Base-by-base conservation (phyloP, 257 asterid genomes). In the Paulownia fortunei region DNA sequence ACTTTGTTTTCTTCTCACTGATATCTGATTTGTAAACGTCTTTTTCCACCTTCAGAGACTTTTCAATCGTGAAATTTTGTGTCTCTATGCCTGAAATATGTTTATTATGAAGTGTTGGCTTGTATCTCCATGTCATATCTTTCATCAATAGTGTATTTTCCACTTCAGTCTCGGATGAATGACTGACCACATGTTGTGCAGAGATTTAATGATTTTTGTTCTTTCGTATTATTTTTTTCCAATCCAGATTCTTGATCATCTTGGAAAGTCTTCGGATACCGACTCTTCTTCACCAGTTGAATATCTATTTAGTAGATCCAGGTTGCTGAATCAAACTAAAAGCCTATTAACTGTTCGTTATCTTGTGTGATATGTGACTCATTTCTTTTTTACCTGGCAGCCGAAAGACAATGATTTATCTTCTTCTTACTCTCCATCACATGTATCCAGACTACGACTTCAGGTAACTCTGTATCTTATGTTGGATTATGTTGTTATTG, bases 401-500 rank as follows among this genome's bases (percentile, higher is more conserved):
- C 89, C 96, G 97, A 83, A 93, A 89, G 91, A 92, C 98, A 13
- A 64, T 93, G 94, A 89, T 92, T 78, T 96, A 90, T 84, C 91
- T 96, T 81, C 96, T 96, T 77, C 99, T 93, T 69, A 86, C 95
- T 74, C 98, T 93, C 79, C 85, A 89, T 83, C 99, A 93, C 84
- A 91, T 91, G 88, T 95, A 91, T 82, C 99, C 98, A 0, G 99
- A 95, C 81, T 90, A 90, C 36, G 96, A 89, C 86, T 95, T 95
- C 99, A 95, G 99, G 99, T 95, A 95, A 76, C 89, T 74, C 84
- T 89, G 92, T 83, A 83, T 79, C 74, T 82, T 82, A 63, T 65
- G 77, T 75, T 84, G 41, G 79, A 66, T 21, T 62, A 26, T 47
- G 8, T 84, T 66, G 19, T 61, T 79, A n/a, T 54, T 46, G 24